Base-by-base conservation (phyloP, 2,329 filamentous ascomycete genomes). In the Fusarium nurragi region DNA sequence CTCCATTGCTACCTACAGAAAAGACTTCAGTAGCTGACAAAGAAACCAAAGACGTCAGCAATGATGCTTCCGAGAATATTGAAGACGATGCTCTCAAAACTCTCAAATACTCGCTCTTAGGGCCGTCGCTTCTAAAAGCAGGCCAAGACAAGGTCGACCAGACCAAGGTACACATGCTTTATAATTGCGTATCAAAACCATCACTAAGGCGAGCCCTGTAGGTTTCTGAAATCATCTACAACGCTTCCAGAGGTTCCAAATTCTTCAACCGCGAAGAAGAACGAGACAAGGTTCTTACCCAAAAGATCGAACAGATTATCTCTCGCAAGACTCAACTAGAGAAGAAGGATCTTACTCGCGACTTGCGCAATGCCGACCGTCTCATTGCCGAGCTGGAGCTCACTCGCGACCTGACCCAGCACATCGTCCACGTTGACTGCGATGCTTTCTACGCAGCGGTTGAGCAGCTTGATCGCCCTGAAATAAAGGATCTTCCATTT, bases 401-500 rank as follows among this genome's bases (percentile, higher is more conserved):
- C 9, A 83, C 85, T 2, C 86, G 95, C 43, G 94, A 98, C 73
- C 80, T 99, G 32, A 90, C 89, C 1, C 95, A 98, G 75, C 83
- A 87, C 55, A 87, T 98, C 22, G 90, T 98, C 1, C 95, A 99
- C 74, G 86, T 98, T 44, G 95, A 99, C 76, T 98, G 95, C 77
- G 95, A 99, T 80, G 95, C 95, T 16, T 99, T 99, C 77, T 99
- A 95, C 73, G 95, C 95, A 1, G 93, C 95, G 0, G 95, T 98
- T 1, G 95, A 98, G 76, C 92, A 89, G 68, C 84, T 94, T 4
- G 90, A 92, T 71, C 85, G 90, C 1, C 95, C 94, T 0, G 94
- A 97, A 74, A 83, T 99, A 41, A 91, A 90, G 59, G 83, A 93
- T 36, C 81, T 97, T 0, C 95, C 95, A 1, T 97, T 99, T 79